Evolutionary conservation across 345 rosid species (phyloP), one percentile per base, ranked within the genome.

Genomic region (Citrus medica): DNA sequence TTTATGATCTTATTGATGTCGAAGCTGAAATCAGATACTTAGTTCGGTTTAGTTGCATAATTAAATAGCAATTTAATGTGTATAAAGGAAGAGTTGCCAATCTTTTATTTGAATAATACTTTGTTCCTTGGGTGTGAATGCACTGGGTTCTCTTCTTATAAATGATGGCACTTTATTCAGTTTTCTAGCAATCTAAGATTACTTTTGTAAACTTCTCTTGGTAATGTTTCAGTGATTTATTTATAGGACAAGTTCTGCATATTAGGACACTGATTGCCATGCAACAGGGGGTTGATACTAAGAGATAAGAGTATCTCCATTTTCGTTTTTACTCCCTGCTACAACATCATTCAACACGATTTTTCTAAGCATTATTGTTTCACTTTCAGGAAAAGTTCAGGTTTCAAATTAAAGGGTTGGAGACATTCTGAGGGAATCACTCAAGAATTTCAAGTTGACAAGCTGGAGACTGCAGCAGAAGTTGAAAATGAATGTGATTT

Each of bases 331-430:
- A 67, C 62, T 71, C 38, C 46, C 37, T 64, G 72, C 46, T 69
- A 28, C 25, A 21, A 21, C 25, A 67, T 40, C 25, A 24, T 69
- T 77, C 13, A 30, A 37, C 40, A 69, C 55, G 46, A 35, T 40
- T 73, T 55, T 59, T 58, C 64, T 78, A 79, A 67, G 13, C 5
- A 17, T 25, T 61, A 7, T 69, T 53, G 46, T 72, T 66, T 35
- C 65, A 71, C 35, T 73, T 55, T 80, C 88, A 89, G 89, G 87
- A 86, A 68, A 38, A 74, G 55, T 75, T 63, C 81, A 33, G 81
- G 76, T 79, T 46, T 83, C 28, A 84, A 76, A 72, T 72, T 83
- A 81, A 80, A 76, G 83, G 88, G 86, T 33, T 84, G 88, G 24
- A 79, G 64, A 76, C 86, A 88, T 71, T 80, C 84, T 67, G 73